A percentile compares a stretch with the other conserved stretches of the same genome.
These are phyloP conservation scores for Boletus pseudo-olivaceus DNA, from an alignment of 768 basidiomycete species.

Conservation along the genomic window DNA sequence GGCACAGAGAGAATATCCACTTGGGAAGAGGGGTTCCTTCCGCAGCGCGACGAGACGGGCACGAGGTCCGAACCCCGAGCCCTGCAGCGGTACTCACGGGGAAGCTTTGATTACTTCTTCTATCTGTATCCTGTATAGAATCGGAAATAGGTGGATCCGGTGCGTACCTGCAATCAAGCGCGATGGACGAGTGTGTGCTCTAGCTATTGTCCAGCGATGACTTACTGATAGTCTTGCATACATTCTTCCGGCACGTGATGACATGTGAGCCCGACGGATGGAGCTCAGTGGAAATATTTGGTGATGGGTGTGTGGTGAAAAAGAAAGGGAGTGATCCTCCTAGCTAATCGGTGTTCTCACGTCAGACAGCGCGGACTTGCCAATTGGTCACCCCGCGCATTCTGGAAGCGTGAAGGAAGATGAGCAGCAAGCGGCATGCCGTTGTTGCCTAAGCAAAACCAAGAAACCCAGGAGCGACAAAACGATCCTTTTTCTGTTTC, in stretches of 20 bases:
- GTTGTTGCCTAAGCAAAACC: neutral
- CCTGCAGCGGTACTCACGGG: neutral
- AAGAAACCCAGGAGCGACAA: neutral
- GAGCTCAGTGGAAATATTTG: neutral
- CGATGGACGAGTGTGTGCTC: neutral
- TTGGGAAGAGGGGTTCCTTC: neutral
- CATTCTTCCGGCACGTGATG: neutral
- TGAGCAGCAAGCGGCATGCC: neutral
- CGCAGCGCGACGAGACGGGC: neutral
- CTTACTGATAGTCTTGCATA: neutral
- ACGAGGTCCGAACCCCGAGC: neutral
- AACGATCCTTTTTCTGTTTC: neutral
- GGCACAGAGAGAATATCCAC: neutral
- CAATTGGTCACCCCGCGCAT: neutral
- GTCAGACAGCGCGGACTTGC: neutral
- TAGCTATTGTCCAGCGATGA: no score
- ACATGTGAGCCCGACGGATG: neutral
- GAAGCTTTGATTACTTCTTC: neutral
- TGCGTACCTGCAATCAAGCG: neutral
- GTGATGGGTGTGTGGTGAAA: neutral
- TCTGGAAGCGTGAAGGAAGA: neutral
- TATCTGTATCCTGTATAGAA: neutral
- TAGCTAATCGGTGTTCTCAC: slow-evolving; percentile 7
- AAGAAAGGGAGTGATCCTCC: neutral
- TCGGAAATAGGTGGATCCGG: neutral